Evolutionary conservation across 2,329 filamentous ascomycete species (phyloP), one percentile per base, ranked within the genome.

Genomic region (Colletotrichum sp.): DNA sequence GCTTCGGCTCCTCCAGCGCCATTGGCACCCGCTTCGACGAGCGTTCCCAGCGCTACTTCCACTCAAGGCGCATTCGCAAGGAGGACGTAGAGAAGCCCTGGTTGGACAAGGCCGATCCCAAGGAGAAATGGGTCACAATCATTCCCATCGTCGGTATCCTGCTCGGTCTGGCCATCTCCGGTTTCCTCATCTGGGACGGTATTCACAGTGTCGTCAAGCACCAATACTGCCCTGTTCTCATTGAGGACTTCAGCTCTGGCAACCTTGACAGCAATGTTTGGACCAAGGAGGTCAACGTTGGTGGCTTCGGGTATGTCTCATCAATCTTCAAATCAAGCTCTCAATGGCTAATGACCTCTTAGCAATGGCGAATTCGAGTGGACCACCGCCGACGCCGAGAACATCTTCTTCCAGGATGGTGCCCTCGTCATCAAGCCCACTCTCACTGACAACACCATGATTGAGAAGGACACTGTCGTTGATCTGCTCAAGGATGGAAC

Each of bases 81-180:
- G 94, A 91, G 57, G 91, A 95, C 65, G 84, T 95, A 5, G 93
- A 95, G 82, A 93, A 95, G 85, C 94, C 95, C 15, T 97, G 95
- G 95, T 85, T 94, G 52, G 85, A 90, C n/a, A 93, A 92, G 82
- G 92, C 88, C 73, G 93, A 96, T 79, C 93, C 93, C 15, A 94
- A 92, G 83, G 94, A 96, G 88, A 97, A 95, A 86, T 97, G 95
- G 95, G 92, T 95, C 10, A 96, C 93, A 4, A 95, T 96, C 77
- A 90, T 98, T 73, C 95, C 95, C 4, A 82, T 96, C 57, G 82
- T 95, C 28, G 95, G 95, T 63, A 91, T 97, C 66, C 64, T 92
- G 5, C 76, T 96, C 16, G 95, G 95, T 16, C 82, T 96, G 44
- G 90, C 83, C 4, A 85, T 96, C 55, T 91, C 93, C 1, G 95